Evolutionary conservation across 2,329 filamentous ascomycete genomes (phyloP).

Genomic region (Tolypocladium tropicale): DNA sequence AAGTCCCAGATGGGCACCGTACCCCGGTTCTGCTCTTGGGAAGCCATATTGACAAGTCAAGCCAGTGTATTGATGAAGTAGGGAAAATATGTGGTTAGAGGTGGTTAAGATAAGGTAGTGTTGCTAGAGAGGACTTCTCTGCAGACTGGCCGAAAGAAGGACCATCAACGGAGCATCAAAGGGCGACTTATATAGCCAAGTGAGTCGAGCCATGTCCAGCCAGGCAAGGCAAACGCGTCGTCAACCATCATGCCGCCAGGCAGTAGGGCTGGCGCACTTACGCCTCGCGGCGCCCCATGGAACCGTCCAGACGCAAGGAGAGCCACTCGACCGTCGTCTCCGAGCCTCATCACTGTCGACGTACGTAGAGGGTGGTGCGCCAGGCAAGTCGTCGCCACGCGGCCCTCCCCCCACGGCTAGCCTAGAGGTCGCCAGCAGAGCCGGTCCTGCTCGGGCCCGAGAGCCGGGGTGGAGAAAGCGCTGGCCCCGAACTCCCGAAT

Average conservation of each 20-base stretch:
- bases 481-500: background rate
- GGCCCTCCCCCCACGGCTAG: background rate
- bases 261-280: background rate
- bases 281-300: background rate
- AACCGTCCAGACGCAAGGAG: background rate
- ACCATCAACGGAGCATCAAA: background rate
- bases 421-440: background rate
- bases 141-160: background rate
- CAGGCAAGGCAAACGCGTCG: background rate
- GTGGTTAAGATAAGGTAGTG: background rate
- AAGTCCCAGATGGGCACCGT: conserved; percentile 21
- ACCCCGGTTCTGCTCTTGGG: conserved; percentile 8
- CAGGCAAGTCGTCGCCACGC: background rate
- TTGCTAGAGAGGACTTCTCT: background rate
- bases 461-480: background rate
- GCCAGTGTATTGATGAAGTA: background rate
- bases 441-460: background rate
- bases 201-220: background rate
- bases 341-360: background rate
- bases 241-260: background rate
- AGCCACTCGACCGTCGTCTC: background rate
- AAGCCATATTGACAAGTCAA: conserved; percentile 11
- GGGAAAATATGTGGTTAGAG: too few relatives aligned
- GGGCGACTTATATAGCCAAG: background rate
- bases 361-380: background rate